Evolutionary conservation across 1,284 basidiomycete genomes (phyloP), one percentile per base, ranked within the genome.

Genomic region (Tilletia indica): DNA sequence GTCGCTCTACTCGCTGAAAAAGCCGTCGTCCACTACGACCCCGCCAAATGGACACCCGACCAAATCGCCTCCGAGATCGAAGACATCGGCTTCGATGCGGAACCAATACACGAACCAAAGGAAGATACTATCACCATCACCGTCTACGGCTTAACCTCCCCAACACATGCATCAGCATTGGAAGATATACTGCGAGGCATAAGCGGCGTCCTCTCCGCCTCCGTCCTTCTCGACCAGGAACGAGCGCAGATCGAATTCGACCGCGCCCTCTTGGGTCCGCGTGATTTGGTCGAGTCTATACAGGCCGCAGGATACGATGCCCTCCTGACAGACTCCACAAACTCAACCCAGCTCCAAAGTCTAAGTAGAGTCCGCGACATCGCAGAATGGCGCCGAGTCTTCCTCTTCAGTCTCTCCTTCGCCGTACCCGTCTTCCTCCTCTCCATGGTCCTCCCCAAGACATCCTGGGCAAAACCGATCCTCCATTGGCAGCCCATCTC

Each of bases 1-100:
- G 94, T 99, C 31, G 95, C 96, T 16, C 87, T 99, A 21, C 88
- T 99, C 36, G 92, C 97, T 11, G 96, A 99, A 85, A 90, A 94
- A 36, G 96, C 92, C 2, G 89, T 93, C 45, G 87, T 99, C 76
- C 92, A 94, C 82, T 99, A 92, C 81, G 93, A 97, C 81, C 89
- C 92, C 25, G 66, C 72, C 31, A 67, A 87, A n/a, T 98, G 96
- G 95, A 89, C 88, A 38, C 86, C 89, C 16, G 87, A 92, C 64
- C 89, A 89, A 77, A 93, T 73, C 31, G 63, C 70, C 2, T 84
- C 93, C 90, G 93, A 93, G 88, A 93, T 96, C 75, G 91, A 90
- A 19, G 93, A 96, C 85, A 91, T 94, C 68, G 94, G 94, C 16
- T 97, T 97, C 82, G 94, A 94, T 84, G 93, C 94, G 0, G 89